Base-by-base conservation (phyloP, 257 asterid species). In the Rhazya stricta region DNA sequence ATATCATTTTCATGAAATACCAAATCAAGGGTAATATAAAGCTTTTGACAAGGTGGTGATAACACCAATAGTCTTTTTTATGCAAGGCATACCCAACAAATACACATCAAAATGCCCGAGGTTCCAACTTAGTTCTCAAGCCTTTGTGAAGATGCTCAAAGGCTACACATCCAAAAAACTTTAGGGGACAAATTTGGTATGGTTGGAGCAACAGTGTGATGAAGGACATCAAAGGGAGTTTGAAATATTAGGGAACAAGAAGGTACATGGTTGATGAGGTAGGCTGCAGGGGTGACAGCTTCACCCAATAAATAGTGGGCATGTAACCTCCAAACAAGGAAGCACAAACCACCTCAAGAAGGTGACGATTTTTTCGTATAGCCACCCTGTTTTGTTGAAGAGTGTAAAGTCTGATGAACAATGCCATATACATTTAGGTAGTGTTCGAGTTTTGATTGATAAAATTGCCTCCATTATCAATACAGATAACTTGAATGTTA, bases 401-500 rank as follows among this genome's bases (percentile, higher is more conserved):
- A 37, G 67, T 0, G 8, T 61, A 8, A 30, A 30, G 67, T 61
- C 12, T 61, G 41, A 6, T 30, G 23, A 61, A 30, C 3, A 61
- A 61, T 61, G 39, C 23, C 67, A 27, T 58, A 8, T 27, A 12
- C 1, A 1, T 58, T 2, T 0, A 73, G 15, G 42, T 15, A 73
- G 5, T 32, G 45, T 58, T 41, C 58, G 25, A 10, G 7, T 36
- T 15, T 39, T 12, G 57, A 27, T 74, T 74, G 4, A 74, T 9
- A 57, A 50, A 74, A 9, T 74, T 37, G 15, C 70, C 70, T 15
- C 77, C 58, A 58, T 74, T 74, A 27, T 74, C 70, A 39, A 42
- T 53, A 3, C 48, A 30, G 3, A 74, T 34, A 60, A 30, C n/a
- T 25, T 61, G 60, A 0, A 74, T 60, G 6, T 5, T 39, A n/a